Evolutionary conservation across 2,329 filamentous ascomycete genomes (phyloP).

Genomic region (Fusarium sublunatum): DNA sequence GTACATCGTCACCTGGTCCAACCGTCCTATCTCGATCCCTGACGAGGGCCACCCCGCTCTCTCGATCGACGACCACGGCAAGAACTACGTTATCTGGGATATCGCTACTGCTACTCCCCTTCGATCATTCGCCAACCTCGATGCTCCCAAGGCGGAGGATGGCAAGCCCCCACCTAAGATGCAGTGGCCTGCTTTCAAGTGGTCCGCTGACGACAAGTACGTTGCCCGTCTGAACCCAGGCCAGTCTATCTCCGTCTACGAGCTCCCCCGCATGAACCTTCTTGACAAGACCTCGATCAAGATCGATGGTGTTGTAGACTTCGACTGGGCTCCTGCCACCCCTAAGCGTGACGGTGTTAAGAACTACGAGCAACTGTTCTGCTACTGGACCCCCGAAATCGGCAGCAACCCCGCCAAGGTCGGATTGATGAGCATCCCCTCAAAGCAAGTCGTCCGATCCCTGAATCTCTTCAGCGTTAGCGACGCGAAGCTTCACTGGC

Average conservation of each 20-base stretch:
- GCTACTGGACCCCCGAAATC: conserved; percentile 98
- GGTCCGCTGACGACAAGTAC: conserved; percentile 97
- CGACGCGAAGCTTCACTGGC: conserved; percentile 98
- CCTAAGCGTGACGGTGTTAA: conserved; percentile 86
- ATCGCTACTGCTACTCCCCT: conserved; percentile 89
- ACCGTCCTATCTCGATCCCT: conserved; percentile 89
- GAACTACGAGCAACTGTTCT: conserved; percentile 93
- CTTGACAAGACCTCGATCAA: conserved; percentile 93
- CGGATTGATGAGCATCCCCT: conserved; percentile 93
- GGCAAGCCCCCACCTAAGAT: conserved; percentile 83
- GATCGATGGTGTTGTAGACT: conserved; percentile 96
- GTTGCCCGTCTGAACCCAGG: conserved; percentile 91
- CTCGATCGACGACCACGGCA: conserved; percentile 92
- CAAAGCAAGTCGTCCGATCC: conserved; percentile 92
- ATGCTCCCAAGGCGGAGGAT: conserved; percentile 71
- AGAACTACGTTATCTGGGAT: conserved; percentile 99
- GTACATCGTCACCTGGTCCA: conserved; percentile 97
- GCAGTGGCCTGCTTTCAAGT: conserved; percentile 99
- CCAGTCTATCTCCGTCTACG: conserved; percentile 90
- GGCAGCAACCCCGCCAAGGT: conserved; percentile 98
- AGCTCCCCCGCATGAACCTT: conserved; percentile 88
- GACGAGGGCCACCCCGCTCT: conserved; percentile 87
- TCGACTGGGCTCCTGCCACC: conserved; percentile 93
- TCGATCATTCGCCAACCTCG: conserved; percentile 92
- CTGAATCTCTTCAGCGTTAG: conserved; percentile 98